phyloP scores from a whole-genome alignment of 192 early-diverging fungal species.

The Entrophospora sp. region DNA sequence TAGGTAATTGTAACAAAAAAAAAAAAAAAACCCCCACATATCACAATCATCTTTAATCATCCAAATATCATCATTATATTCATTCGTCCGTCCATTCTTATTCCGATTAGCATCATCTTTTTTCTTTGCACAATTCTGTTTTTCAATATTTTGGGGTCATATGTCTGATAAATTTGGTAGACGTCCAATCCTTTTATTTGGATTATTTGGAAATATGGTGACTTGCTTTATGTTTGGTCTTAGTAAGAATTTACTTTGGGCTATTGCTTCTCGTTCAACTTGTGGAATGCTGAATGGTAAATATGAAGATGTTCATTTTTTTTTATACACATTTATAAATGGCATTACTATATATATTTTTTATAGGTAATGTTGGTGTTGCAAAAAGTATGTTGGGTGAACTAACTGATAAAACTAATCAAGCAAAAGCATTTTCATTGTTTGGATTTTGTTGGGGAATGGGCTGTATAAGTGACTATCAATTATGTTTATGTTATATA shows the following conservation, averaged over 20 bases:
- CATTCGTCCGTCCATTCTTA: not conserved
- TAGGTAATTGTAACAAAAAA: slow-evolving; percentile 29
- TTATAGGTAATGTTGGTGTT: slow-evolving; percentile 60
- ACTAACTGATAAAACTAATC: slow-evolving; percentile 76
- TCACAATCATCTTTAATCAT: not conserved
- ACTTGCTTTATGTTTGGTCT: slow-evolving; percentile 67
- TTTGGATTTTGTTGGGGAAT: slow-evolving; percentile 20
- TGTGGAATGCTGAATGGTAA: slow-evolving; percentile 66
- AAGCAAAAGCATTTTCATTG: slow-evolving; percentile 18
- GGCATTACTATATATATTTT: slow-evolving; percentile 1
- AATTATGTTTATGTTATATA: not conserved
- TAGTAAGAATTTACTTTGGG: slow-evolving; percentile 45
- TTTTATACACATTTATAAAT: not conserved
- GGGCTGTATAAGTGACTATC: slow-evolving; percentile 38
- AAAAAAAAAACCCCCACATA: not conserved
- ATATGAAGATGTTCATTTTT: not conserved
- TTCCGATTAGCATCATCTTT: slow-evolving; percentile 46
- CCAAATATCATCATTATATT: not conserved
- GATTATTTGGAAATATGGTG: slow-evolving; percentile 67
- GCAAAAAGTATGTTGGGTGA: slow-evolving; percentile 78
- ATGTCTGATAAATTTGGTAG: slow-evolving; percentile 77
- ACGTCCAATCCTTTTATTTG: slow-evolving; percentile 69
- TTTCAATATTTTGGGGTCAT: slow-evolving; percentile 62
- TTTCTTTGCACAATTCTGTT: slow-evolving; percentile 62
- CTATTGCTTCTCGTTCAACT: slow-evolving; percentile 49